These are phyloP conservation scores for Phytopythium helicoides DNA, from an alignment of 352 stramenopile species.

Conservation along the genomic window DNA sequence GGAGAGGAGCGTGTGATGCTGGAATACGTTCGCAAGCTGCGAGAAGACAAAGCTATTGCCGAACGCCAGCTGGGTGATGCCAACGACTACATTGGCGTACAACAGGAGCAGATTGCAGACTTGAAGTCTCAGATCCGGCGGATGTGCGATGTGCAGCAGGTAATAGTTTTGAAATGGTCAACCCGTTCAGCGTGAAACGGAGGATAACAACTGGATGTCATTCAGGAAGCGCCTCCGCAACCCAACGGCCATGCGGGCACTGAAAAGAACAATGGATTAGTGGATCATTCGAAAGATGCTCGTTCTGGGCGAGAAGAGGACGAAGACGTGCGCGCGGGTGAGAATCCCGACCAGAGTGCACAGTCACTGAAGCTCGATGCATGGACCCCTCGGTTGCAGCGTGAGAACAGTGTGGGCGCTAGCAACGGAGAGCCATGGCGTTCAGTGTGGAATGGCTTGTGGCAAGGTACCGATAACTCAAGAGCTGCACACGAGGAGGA, in stretches of 20 bases:
- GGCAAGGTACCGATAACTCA: constrained; percentile 31
- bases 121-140: constrained; percentile 72
- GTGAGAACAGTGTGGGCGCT: constrained; percentile 24
- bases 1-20: constrained; percentile 78
- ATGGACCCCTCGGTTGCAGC: constrained; percentile 36
- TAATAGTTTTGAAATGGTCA: constrained; percentile 8
- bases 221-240: too few relatives aligned
- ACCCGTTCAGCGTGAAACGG: not conserved
- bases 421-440: constrained; percentile 45
- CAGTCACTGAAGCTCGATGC: constrained; percentile 37
- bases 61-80: constrained; percentile 71
- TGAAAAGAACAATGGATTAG: too few relatives aligned
- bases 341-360: constrained; percentile 8
- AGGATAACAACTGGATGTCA: not conserved
- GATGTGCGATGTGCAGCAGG: constrained; percentile 32
- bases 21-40: constrained; percentile 82
- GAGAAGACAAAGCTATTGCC: constrained; percentile 69
- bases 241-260: too few relatives aligned
- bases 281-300: too few relatives aligned
- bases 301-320: constrained; percentile 3
- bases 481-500: constrained; percentile 35
- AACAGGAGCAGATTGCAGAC: constrained; percentile 72
- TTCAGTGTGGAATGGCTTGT: constrained; percentile 50
- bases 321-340: constrained; percentile 8
- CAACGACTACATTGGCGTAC: constrained; percentile 71